phyloP scores from a whole-genome alignment of 2,329 filamentous ascomycete species.

The Neodidymelliopsis sp. region DNA sequence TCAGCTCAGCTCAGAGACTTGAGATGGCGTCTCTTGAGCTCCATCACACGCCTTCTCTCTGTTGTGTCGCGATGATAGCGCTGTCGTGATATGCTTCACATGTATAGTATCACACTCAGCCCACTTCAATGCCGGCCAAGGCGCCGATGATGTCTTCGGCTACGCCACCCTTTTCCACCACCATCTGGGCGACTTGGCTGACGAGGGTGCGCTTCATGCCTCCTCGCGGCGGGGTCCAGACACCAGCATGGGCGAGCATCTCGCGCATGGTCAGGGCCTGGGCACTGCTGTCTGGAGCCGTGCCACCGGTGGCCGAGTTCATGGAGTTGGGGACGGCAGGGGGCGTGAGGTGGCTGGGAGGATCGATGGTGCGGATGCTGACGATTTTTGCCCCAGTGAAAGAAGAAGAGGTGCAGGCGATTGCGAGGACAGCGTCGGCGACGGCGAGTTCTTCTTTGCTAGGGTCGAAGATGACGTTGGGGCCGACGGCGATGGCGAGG shows the following conservation, averaged over 20 bases:
- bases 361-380: slow-evolving; percentile 58
- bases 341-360: slow-evolving; percentile 57
- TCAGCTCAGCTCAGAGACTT: too few relatives aligned
- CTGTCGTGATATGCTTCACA: too few relatives aligned
- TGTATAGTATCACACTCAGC: too few relatives aligned
- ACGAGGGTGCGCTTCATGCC: slow-evolving; percentile 80
- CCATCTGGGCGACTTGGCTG: slow-evolving; percentile 76
- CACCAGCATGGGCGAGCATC: slow-evolving; percentile 67
- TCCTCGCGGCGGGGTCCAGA: slow-evolving; percentile 86
- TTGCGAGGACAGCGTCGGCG: slow-evolving; percentile 85
- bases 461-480: slow-evolving; percentile 94
- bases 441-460: slow-evolving; percentile 90
- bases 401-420: slow-evolving; percentile 69
- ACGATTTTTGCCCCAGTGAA: slow-evolving; percentile 48
- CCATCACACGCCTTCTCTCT: too few relatives aligned
- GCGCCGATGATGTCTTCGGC: slow-evolving; percentile 86
- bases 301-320: slow-evolving; percentile 55
- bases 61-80: too few relatives aligned
- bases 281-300: slow-evolving; percentile 45
- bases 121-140: slow-evolving; percentile 73
- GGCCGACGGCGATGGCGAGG: slow-evolving; percentile 83
- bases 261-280: slow-evolving; percentile 58
- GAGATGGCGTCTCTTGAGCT: too few relatives aligned
- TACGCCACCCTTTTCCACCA: slow-evolving; percentile 78
- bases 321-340: slow-evolving; percentile 58